Evolutionary conservation across 1,139 yeast genomes (phyloP).

Genomic region (Candida labiduridarum): DNA sequence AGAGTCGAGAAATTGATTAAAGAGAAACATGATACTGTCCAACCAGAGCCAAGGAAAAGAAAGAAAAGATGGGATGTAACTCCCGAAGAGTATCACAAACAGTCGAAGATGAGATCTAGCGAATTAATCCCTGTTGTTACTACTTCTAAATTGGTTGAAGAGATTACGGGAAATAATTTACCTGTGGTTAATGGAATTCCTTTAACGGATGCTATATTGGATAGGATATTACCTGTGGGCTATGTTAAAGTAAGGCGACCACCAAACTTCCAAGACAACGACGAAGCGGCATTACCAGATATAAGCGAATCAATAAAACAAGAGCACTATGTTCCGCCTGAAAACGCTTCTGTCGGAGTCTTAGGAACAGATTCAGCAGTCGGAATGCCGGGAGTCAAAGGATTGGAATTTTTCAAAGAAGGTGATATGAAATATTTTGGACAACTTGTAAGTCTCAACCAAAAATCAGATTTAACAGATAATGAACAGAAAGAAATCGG

Average conservation of each 20-base stretch:
- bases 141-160: conserved; percentile 6
- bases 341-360: conserved; percentile 13
- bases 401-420: conserved; percentile 65
- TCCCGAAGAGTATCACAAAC: conserved; percentile 32
- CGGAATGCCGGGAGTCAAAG: conserved; percentile 62
- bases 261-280: conserved; percentile 41
- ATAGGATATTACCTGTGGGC: conserved; percentile 57
- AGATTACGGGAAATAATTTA: conserved; percentile 22
- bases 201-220: conserved; percentile 51
- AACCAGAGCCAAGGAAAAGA: conserved; percentile 19
- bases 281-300: conserved; percentile 31
- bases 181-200: conserved; percentile 51
- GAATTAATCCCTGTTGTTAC: not conserved
- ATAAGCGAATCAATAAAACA: conserved; percentile 25
- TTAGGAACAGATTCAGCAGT: conserved; percentile 33
- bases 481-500: conserved; percentile 63
- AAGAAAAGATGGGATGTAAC: conserved; percentile 41
- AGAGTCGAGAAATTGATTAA: conserved; percentile 22
- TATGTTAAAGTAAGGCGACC: conserved; percentile 54
- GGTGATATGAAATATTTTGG: conserved; percentile 77
- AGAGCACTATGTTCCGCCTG: conserved; percentile 30
- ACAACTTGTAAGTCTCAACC: conserved; percentile 47
- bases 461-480: conserved; percentile 33
- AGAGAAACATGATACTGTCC: conserved; percentile 14
- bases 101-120: conserved; percentile 7